Evolutionary conservation across 2,329 filamentous ascomycete species (phyloP).

Genomic region (Fusarium succisae): DNA sequence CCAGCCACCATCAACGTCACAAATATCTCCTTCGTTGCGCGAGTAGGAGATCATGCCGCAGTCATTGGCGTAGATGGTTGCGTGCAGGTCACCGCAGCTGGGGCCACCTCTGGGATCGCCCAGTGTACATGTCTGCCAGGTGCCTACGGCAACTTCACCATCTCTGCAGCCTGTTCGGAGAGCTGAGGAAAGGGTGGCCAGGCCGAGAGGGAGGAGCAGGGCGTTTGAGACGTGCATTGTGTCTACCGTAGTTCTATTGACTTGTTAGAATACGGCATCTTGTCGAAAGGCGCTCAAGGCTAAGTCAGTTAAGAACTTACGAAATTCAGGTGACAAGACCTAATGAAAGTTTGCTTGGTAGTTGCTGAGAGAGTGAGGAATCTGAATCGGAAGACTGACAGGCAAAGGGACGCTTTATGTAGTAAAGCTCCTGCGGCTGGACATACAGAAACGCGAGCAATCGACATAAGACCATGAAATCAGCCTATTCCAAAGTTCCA

Average conservation of each 20-base stretch:
- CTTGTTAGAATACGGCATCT: background rate
- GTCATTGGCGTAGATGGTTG: background rate
- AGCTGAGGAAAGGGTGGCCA: background rate
- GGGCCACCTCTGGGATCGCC: background rate
- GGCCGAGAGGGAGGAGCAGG: background rate
- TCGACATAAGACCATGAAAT: too few relatives aligned
- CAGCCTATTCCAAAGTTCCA: background rate
- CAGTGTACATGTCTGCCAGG: background rate
- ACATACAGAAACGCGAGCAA: background rate
- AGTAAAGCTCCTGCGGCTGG: background rate
- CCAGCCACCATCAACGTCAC: background rate
- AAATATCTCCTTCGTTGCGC: background rate
- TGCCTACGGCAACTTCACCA: background rate
- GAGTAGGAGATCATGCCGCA: background rate
- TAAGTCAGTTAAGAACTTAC: too few relatives aligned
- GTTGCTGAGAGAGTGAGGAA: background rate
- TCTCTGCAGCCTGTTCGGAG: background rate
- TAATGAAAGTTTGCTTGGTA: rapidly evolving
- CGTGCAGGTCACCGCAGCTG: background rate
- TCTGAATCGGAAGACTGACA: too few relatives aligned
- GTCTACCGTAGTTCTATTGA: background rate
- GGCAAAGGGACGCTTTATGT: background rate
- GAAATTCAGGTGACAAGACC: too few relatives aligned
- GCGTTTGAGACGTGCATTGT: background rate
- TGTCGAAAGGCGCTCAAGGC: rapidly evolving